Evolutionary conservation across 2,329 filamentous ascomycete genomes (phyloP), one percentile per base, ranked within the genome.

Genomic region (Ascochyta clinopodiicola): DNA sequence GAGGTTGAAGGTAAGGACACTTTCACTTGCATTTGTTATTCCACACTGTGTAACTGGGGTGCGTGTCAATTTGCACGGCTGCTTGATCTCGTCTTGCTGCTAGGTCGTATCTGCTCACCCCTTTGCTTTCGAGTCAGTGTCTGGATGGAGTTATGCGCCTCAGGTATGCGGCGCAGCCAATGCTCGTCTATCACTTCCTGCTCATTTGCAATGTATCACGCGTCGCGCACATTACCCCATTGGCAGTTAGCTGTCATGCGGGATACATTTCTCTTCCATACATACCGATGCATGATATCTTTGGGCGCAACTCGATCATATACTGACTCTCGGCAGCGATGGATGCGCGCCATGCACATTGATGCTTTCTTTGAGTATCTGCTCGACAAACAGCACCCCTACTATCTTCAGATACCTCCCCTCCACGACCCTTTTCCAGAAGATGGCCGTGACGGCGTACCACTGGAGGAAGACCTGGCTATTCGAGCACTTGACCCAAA

Each of bases 321-420:
- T 51, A 42, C 52, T 56, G 39, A 56, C 46, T 24, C n/a, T 27
- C 12, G 24, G 27, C 35, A 91, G 90, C 88, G 94, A 70, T 97
- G 93, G 93, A 95, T 97, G 91, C 91, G 92, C 72, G 93, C 92
- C 5, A 94, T 96, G 89, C 93, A 96, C 73, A 87, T 96, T 47
- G 91, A 96, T 80, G 90, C 92, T 10, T 97, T 97, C 73, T 97
- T 96, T 69, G 92, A 96, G 72, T 97, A 92, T 72, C 85, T 96
- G 19, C 82, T 94, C 59, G 86, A 87, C 44, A 92, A 92, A 61
- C 80, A 84, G 24, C 92, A 96, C 74, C 78, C 85, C 0, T 97
- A 97, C 75, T 96, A 89, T 80, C 87, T 84, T 15, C 85, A 91
- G 32, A 83, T 96, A 22, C 92, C 92, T 0, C 79, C 82, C 6